Evolutionary conservation across 1,139 yeast genomes (phyloP), one percentile per base, ranked within the genome.

Genomic region (Arxiozyma bovina): DNA sequence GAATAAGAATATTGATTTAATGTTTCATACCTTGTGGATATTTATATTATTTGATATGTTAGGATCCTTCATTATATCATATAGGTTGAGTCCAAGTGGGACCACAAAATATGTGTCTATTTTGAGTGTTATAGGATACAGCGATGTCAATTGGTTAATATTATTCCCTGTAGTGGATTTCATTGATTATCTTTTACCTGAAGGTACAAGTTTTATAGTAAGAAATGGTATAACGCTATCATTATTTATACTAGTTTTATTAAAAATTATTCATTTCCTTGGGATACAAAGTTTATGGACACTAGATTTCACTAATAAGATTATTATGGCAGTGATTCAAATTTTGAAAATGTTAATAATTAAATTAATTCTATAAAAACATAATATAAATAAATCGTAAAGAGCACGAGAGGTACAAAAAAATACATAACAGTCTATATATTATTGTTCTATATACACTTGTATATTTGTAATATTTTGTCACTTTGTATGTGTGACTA

Each of bases 91-190:
- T 21, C 12, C 23, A 5, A n/a, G 12, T 34, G 27, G n/a, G 8
- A 22, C 23, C 30, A 21, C 4, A 50, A 43, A 52, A 47, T 45
- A 48, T 25, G 49, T 60, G 17, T 60, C 59, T n/a, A 45, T 65
- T 18, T 57, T 66, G 17, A 58, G 64, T 15, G 52, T 61, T 6
- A 66, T 63, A 53, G 71, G 71, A 6, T 63, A 67, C 53, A 57
- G 65, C 21, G 62, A 62, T 52, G 41, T 61, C 15, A 59, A 58
- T 18, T 68, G 71, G 71, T 50, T 68, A n/a, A 59, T 67, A 17
- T 48, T 61, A 0, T 54, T 60, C 34, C 57, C 63, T 15, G 18
- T 61, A 15, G 50, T 62, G 17, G 63, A 59, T 53, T 42, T 61
- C 17, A 46, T 47, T 58, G 21, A 55, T 57, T 43, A 53, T 22